These are phyloP conservation scores for Pelargonium fulgidum DNA, from an alignment of 441 rosid genomes.

Conservation along the genomic window DNA sequence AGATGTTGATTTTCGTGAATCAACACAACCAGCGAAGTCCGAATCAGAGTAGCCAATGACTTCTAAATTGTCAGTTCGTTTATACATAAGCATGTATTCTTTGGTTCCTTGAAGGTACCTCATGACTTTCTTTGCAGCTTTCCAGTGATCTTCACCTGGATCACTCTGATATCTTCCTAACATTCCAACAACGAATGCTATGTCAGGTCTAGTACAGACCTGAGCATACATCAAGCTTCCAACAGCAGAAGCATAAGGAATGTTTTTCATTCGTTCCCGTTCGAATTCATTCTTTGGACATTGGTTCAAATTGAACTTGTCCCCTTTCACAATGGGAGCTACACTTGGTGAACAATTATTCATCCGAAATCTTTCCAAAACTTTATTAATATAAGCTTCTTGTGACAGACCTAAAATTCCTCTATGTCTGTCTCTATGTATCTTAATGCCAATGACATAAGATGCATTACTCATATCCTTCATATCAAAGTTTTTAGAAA, in stretches of 20 bases:
- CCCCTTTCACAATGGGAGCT: conserved; percentile 5
- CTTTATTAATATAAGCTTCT: background rate
- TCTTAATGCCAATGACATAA: background rate
- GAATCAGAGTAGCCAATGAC: background rate
- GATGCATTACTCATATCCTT: background rate
- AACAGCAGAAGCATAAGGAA: background rate
- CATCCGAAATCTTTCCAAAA: background rate
- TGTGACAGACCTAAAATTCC: background rate
- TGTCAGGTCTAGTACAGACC: background rate
- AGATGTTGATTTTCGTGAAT: background rate
- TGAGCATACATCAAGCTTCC: conserved; percentile 4
- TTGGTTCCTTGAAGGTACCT: background rate
- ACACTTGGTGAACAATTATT: background rate
- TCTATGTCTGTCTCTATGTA: background rate
- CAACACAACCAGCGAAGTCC: background rate
- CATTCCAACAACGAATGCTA: background rate
- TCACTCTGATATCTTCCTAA: background rate
- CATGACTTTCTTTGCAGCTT: background rate
- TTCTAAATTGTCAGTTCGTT: background rate
- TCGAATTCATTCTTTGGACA: conserved; percentile 4
- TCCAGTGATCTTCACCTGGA: background rate
- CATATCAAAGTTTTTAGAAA: conserved; percentile 1
- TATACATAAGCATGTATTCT: background rate
- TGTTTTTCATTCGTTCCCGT: background rate
- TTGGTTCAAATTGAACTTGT: background rate